Base-by-base conservation (phyloP, 2,329 filamentous ascomycete species). In the Hortaea werneckii region DNA sequence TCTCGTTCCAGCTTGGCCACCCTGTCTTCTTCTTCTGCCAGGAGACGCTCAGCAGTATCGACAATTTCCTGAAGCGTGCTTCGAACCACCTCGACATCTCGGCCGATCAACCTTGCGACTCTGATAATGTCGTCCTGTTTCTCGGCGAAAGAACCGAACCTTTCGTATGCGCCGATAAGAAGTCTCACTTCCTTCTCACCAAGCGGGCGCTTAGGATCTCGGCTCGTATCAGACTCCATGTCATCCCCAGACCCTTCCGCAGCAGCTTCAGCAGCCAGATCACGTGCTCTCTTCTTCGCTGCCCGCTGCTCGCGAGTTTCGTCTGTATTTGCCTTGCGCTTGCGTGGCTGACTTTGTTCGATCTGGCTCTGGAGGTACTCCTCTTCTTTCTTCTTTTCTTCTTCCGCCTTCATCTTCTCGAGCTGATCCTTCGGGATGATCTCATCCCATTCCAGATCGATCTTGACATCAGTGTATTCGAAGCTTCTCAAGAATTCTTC, bases 401-500 rank as follows among this genome's bases (percentile, higher is more conserved):
- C 90, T 42, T 94, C 87, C 0, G 81, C 82, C 64, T 94, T 95
- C 67, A 96, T 85, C 49, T 82, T 82, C 11, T 89, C 89, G 13
- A 98, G 77, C 58, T 95, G 82, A 6, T 95, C 88, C 49, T 89
- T 88, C 0, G 92, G 94, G 56, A 98, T 96, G 58, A 98, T 98
- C 54, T 96, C 85, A 58, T 98, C 92, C 92, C 92, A 98, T 55
- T 94, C 88, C 27, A 96, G 80, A 53, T 96, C 77, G 49, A 96
- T 85, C 68, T 96, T 96, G 66, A 96, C 90, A 65, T 98, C 92
- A 1, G 92, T 95, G 60, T 95, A 94, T 61, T 96, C 88, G 56
- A 86, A 86, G 49, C 80, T 83, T 55, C 78, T 81, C 70, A 98
- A 82, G 66, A 96, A 98, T 50, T 95, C 94, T 62, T 95, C 90